Evolutionary conservation across 768 basidiomycete species (phyloP), one percentile per base, ranked within the genome.

Genomic region (Omphalotus guepiniiformis): DNA sequence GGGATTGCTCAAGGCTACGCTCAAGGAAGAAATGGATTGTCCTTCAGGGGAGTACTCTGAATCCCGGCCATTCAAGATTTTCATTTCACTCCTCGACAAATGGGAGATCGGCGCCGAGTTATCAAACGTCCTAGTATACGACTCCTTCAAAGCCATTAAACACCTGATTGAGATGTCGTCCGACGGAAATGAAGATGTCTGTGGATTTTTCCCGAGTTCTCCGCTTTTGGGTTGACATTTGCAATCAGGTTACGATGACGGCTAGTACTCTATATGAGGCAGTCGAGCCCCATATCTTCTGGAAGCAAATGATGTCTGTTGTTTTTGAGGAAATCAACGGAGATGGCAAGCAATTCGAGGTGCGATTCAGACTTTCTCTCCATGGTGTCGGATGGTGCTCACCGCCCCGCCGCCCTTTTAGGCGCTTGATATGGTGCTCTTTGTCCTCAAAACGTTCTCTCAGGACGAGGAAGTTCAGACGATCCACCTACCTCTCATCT

Each of bases 1-100:
- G n/a, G 80, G 82, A 0, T 71, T 93, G 3, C 69, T 98, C 12
- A 70, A 70, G 26, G 64, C 71, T 3, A 89, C 92, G 0, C 65
- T 98, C 34, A 82, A 92, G 85, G 72, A 75, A 37, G 90, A 93
- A 53, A 92, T 93, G 88, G 71, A 79, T 50, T 66, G 73, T 9
- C 83, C 84, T 2, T 82, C 82, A 2, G 74, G 77, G 41, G 82
- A 83, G 48, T 92, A 91, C 54, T 72, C 85, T 1, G 83, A 85
- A 51, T 86, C 88, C 3, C 72, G 90, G 21, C 92, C 96, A 0
- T 98, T 93, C 78, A 95, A 94, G 66, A 88, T 98, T 27, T 94
- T 96, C 63, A 85, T 98, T 19, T 94, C 93, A 1, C 65, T 98
- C 15, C 70, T 97, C 54, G 96, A 99, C 64, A 96, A 96, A 63